phyloP scores from a whole-genome alignment of 208 protist genomes.

The Acanthamoeba quina region DNA sequence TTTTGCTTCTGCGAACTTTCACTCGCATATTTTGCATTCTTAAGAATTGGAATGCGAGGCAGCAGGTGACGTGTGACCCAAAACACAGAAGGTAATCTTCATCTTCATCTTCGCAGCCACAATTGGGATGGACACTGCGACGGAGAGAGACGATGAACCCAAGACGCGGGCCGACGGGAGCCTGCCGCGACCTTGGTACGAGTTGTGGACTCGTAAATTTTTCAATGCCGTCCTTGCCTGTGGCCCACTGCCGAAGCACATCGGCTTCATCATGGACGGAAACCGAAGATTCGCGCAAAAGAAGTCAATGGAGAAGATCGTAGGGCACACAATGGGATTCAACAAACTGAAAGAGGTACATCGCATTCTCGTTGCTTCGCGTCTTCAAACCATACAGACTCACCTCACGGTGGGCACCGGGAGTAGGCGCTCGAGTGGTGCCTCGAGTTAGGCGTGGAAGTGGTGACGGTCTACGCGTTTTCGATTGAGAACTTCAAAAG shows the following conservation, averaged over 20 bases:
- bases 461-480: slow-evolving; percentile 92
- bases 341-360: slow-evolving; percentile 85
- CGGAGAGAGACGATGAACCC: neutral
- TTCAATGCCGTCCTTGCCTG: slow-evolving; percentile 42
- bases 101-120: no score
- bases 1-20: neutral
- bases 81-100: no score
- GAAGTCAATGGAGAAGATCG: slow-evolving; percentile 63
- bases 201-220: neutral
- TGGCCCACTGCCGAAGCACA: slow-evolving; percentile 88
- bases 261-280: slow-evolving; percentile 94
- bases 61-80: no score
- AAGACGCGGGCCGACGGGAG: neutral
- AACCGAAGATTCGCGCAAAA: slow-evolving; percentile 89
- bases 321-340: slow-evolving; percentile 86
- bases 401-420: neutral
- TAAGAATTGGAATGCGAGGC: no score
- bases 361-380: neutral
- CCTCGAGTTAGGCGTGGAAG: slow-evolving; percentile 88
- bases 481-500: slow-evolving; percentile 94
- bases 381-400: no score
- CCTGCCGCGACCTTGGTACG: neutral
- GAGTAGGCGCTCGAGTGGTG: slow-evolving; percentile 88
- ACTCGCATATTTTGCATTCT: no score
- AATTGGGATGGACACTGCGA: neutral